phyloP scores from a whole-genome alignment of 2,329 filamentous ascomycete genomes.

The Talaromyces amestolkiae region DNA sequence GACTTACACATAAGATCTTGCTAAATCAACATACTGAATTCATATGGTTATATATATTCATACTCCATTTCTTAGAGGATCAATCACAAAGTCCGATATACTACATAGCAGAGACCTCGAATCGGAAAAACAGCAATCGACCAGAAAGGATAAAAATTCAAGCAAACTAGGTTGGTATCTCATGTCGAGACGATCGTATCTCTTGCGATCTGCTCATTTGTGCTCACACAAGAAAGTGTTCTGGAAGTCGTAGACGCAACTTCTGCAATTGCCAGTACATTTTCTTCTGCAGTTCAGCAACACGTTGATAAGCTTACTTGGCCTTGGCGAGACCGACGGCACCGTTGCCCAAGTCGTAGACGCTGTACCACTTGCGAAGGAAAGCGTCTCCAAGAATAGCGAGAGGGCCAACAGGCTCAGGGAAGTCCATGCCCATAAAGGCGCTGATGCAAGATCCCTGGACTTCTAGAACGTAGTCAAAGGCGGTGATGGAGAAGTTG shows the following conservation, averaged over 20 bases:
- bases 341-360: constrained; percentile 90
- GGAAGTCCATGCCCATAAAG: constrained; percentile 94
- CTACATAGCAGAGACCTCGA: constrained; percentile 15
- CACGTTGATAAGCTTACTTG: constrained; percentile 53
- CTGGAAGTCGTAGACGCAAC: background rate
- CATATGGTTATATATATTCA: background rate
- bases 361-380: constrained; percentile 68
- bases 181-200: constrained; percentile 10
- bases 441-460: constrained; percentile 94
- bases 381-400: constrained; percentile 78
- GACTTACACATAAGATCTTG: background rate
- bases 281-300: background rate
- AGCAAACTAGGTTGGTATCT: constrained; percentile 11
- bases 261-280: background rate
- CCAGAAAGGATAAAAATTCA: constrained; percentile 9
- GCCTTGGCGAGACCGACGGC: constrained; percentile 86
- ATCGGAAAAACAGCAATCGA: constrained; percentile 12
- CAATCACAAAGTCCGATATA: constrained; percentile 10
- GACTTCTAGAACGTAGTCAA: constrained; percentile 94
- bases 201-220: constrained; percentile 7
- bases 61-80: background rate
- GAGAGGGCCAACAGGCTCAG: constrained; percentile 82
- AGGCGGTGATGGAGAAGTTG: constrained; percentile 85
- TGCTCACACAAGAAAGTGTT: constrained; percentile 7
- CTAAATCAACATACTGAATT: background rate